Evolutionary conservation across 2,329 filamentous ascomycete genomes (phyloP), one percentile per base, ranked within the genome.

Genomic region (Shiraia sp.): DNA sequence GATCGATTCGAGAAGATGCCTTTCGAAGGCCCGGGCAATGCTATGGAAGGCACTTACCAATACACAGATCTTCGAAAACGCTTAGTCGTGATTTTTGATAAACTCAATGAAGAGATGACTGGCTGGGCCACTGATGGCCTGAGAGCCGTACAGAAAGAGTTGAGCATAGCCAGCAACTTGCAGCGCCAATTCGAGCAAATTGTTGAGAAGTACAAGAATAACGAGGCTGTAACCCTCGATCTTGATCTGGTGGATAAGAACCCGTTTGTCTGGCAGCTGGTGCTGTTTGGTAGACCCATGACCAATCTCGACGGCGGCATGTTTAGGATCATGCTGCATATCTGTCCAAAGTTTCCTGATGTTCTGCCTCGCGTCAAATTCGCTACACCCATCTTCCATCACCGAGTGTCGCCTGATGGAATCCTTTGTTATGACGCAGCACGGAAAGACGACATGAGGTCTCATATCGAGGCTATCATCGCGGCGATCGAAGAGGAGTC

Each of bases 251-350:
- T 87, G 22, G 78, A 93, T 51, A 81, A 78, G 27, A 97, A 96
- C 58, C 91, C 92, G 0, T 96, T 96, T 61, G 78, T 92, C 14
- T 97, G 93, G 93, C 70, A 79, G 14, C 68, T 97, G 45, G 93
- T 89, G 1, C 91, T 96, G 65, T 95, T 96, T 64, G 93, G 93
- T 17, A 82, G 86, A 40, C 89, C 90, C 1, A 95, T 93, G 86
- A 95, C 90, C 5, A 90, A 95, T 55, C 80, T 97, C 2, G 92
- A 97, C 57, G 92, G 91, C 12, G 63, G 92, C 2, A 80, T 97
- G 47, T 92, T 97, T 73, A 82, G 82, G 47, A 86, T 96, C 66
- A 86, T 79, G 57, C 77, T 97, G 40, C 78, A 77, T 59, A 85
- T 97, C 59, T 95, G 90, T 57, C 85, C 89, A 5, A 81, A 83